phyloP scores from a whole-genome alignment of 805 yeast species.

The Sporopachydermia quercuum region DNA sequence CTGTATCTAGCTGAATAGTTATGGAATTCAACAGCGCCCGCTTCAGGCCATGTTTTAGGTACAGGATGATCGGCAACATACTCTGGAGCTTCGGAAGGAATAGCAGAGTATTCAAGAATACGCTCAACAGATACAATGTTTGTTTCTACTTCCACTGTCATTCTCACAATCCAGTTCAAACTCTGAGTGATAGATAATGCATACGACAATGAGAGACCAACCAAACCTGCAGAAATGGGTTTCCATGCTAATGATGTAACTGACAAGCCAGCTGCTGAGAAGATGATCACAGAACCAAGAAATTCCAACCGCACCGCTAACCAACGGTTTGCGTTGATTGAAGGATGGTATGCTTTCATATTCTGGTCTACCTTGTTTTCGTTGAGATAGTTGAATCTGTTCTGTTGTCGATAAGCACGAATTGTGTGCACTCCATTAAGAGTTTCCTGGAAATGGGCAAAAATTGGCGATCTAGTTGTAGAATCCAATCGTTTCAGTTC shows the following conservation, averaged over 20 bases:
- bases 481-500: constrained; percentile 66
- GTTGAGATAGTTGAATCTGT: constrained; percentile 46
- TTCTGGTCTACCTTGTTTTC: constrained; percentile 28
- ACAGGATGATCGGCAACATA: constrained; percentile 52
- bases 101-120: constrained; percentile 70
- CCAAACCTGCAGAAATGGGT: constrained; percentile 69
- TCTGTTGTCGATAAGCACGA: constrained; percentile 56
- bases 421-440: constrained; percentile 66
- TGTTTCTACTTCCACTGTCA: constrained; percentile 97
- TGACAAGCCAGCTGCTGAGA: constrained; percentile 73
- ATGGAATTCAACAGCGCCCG: constrained; percentile 52
- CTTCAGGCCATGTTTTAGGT: constrained; percentile 47
- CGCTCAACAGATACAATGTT: constrained; percentile 95
- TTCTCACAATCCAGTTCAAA: constrained; percentile 93
- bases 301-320: constrained; percentile 87
- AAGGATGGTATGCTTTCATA: constrained; percentile 87
- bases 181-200: constrained; percentile 89
- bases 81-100: constrained; percentile 76
- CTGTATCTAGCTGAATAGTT: constrained; percentile 78
- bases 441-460: constrained; percentile 72
- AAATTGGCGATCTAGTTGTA: constrained; percentile 59
- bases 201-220: constrained; percentile 88
- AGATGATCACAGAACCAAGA: constrained; percentile 77
- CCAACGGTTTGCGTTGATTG: constrained; percentile 93
- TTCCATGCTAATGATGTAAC: constrained; percentile 59